Base-by-base conservation (phyloP, 148 eudicot species). In the Oxyria digyna region DNA sequence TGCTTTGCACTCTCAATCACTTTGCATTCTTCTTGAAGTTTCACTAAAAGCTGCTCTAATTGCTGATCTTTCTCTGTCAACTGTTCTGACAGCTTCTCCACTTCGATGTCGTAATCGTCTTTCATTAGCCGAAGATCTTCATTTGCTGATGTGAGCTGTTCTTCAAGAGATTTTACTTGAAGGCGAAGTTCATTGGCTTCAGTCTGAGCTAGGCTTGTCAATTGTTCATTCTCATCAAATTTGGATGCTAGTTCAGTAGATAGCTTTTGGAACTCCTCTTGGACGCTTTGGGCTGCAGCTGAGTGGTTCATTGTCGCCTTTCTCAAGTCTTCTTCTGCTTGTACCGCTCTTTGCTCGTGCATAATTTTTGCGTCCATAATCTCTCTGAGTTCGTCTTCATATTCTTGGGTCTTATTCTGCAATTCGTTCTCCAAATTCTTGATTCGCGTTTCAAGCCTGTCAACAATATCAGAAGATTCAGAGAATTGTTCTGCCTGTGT, bases 301-400 rank as follows among this genome's bases (percentile, higher is more conserved):
- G 84, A 79, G 68, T 84, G 81, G 33, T 76, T 81, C 74, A 73
- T 74, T 73, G 67, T 81, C 46, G 81, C 66, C 73, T 76, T 79
- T 77, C 89, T 84, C 71, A 95, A 73, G 15, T 80, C 83, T 75
- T 91, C 96, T 75, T 91, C 96, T 50, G 91, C 87, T 72, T 29
- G 81, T 50, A 83, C 80, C 67, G 85, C 90, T 74, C 86, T 85
- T 73, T 86, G 78, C 79, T 87, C 96, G 77, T 78, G 85, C 74
- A 83, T 79, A 62, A 70, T 66, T 74, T 82, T 87, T 66, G 79
- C 78, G 67, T 70, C 49, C 45, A 70, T 81, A 42, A 86, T 72
- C 55, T 45, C 75, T 74, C 77, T 73, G 62, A 89, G 68, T 71
- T 83, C 84, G 17, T 81, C 85, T 70, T 86, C 90, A 66, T 83